Evolutionary conservation across 2,329 filamentous ascomycete species (phyloP).

Genomic region (Penicillium palitans): DNA sequence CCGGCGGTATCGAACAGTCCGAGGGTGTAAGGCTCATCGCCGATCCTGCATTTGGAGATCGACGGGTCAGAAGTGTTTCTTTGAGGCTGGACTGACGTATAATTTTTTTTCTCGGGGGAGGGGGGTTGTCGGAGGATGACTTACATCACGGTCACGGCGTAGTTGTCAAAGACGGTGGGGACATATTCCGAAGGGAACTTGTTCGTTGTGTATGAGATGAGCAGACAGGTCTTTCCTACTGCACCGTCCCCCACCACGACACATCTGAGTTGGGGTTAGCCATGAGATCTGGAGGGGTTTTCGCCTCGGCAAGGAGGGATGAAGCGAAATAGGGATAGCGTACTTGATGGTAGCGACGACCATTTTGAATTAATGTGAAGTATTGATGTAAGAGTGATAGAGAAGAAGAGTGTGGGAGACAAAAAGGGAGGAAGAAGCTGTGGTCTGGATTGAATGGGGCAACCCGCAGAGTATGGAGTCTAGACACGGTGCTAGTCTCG

Average conservation of each 20-base stretch:
- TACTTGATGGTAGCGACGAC: conserved; percentile 67
- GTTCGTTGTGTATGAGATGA: conserved; percentile 99
- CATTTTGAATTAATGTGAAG: conserved; percentile 43
- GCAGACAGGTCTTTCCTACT: conserved; percentile 96
- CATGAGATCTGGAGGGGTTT: conserved; percentile 7
- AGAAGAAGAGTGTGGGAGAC: conserved; percentile 27
- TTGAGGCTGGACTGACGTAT: background rate
- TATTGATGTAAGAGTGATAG: conserved; percentile 6
- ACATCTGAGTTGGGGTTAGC: conserved; percentile 61
- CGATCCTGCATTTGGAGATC: conserved; percentile 67
- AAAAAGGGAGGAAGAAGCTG: conserved; percentile 31
- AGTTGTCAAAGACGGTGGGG: conserved; percentile 98
- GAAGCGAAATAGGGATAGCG: conserved; percentile 30
- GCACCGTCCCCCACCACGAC: conserved; percentile 99
- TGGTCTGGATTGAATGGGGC: conserved; percentile 30
- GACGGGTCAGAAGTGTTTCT: conserved; percentile 8
- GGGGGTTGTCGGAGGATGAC: conserved; percentile 42
- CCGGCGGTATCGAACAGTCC: conserved; percentile 98
- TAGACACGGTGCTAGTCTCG: conserved; percentile 17
- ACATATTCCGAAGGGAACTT: conserved; percentile 99
- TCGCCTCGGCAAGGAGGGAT: conserved; percentile 10
- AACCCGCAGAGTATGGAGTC: conserved; percentile 26
- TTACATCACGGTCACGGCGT: conserved; percentile 99
- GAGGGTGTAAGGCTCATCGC: conserved; percentile 95
- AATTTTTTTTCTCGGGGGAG: background rate